Conservation (phyloP, 257 asterid species). For the Fraxinus pennsylvanica region DNA sequence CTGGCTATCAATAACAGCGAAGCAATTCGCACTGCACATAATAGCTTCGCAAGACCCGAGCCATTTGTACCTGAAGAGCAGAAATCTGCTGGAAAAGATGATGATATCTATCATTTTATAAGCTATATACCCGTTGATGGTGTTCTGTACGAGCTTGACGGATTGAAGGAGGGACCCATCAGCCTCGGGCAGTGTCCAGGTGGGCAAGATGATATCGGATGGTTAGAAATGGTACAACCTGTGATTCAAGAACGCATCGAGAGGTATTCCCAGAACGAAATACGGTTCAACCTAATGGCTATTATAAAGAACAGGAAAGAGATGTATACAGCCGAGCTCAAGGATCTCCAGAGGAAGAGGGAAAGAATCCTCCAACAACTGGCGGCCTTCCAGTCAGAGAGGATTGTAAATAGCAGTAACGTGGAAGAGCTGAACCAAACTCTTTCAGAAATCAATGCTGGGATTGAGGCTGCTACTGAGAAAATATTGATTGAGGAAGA, state of each 20-base stretch:
- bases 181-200: constrained; percentile 82
- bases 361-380: constrained; percentile 77
- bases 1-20: constrained; percentile 93
- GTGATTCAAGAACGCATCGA: constrained; percentile 92
- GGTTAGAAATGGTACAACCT: constrained; percentile 83
- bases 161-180: constrained; percentile 95
- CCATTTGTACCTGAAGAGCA: constrained; percentile 93
- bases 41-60: constrained; percentile 96
- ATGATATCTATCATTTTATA: constrained; percentile 93
- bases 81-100: constrained; percentile 80
- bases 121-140: constrained; percentile 94
- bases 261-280: constrained; percentile 79
- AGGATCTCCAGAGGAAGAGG: constrained; percentile 90
- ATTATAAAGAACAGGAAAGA: constrained; percentile 88
- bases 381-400: constrained; percentile 70
- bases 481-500: constrained; percentile 95
- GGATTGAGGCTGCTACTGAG: constrained; percentile 85
- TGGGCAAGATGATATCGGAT: constrained; percentile 68
- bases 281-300: constrained; percentile 88
- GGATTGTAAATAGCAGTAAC: constrained; percentile 58
- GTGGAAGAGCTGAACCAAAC: constrained; percentile 64
- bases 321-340: constrained; percentile 75
- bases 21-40: constrained; percentile 92
- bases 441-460: constrained; percentile 69
- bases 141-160: constrained; percentile 93